phyloP scores from a whole-genome alignment of 2,329 filamentous ascomycete genomes.

The Cladosporium sphaerospermum region DNA sequence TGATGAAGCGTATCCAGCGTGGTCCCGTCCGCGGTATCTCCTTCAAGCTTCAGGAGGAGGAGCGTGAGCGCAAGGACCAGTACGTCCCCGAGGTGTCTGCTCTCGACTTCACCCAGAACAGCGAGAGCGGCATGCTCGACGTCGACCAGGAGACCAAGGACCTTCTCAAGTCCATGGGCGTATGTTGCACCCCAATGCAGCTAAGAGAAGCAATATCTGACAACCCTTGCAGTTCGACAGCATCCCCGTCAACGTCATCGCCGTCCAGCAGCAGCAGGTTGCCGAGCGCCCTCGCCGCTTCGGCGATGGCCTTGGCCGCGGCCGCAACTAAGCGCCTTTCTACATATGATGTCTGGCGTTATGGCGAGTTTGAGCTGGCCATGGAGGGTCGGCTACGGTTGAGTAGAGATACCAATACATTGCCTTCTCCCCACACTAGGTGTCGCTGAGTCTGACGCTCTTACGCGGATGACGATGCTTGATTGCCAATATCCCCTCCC shows the following conservation, averaged over 20 bases:
- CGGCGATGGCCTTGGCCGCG: slow-evolving; percentile 11
- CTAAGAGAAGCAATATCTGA: not conserved
- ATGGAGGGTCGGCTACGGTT: slow-evolving; percentile 10
- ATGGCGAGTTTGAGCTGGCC: slow-evolving; percentile 19
- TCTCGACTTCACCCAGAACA: slow-evolving; percentile 94
- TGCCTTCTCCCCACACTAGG: slow-evolving; percentile 50
- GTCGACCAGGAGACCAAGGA: slow-evolving; percentile 98
- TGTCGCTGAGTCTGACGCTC: slow-evolving; percentile 75
- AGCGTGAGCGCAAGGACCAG: slow-evolving; percentile 99
- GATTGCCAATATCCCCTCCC: slow-evolving; percentile 65
- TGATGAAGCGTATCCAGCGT: slow-evolving; percentile 99
- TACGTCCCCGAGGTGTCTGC: slow-evolving; percentile 99
- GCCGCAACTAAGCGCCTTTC: slow-evolving; percentile 13
- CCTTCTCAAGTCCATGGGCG: slow-evolving; percentile 94
- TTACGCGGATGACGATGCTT: slow-evolving; percentile 61
- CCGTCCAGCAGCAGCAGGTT: slow-evolving; percentile 81
- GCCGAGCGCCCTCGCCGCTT: slow-evolving; percentile 53
- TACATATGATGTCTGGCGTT: slow-evolving; percentile 5
- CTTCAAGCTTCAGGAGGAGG: slow-evolving; percentile 99
- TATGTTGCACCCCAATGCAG: slow-evolving; percentile 51
- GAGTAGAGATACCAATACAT: slow-evolving; percentile 12
- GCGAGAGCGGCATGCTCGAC: slow-evolving; percentile 87
- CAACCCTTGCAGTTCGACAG: slow-evolving; percentile 70
- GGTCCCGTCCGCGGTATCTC: slow-evolving; percentile 99
- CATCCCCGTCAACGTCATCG: slow-evolving; percentile 92